Percentiles rank a stretch among this genome's conserved stretches.
Evolutionary conservation across 345 rosid genomes (phyloP).

Genomic region (Camelina laxa): DNA sequence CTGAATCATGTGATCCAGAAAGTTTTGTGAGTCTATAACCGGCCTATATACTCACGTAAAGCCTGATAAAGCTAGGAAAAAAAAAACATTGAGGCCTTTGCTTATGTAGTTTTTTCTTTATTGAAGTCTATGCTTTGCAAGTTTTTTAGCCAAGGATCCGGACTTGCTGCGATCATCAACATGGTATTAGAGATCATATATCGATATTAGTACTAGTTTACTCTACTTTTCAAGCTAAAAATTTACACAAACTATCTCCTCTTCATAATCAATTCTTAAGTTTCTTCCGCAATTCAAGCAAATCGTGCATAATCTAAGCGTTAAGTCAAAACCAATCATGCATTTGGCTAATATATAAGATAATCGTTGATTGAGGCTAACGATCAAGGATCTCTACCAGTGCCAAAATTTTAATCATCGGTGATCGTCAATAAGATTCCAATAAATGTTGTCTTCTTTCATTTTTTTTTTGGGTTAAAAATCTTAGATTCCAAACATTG

Average conservation of each 20-base stretch:
- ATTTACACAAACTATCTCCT: not conserved
- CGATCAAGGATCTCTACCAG: not conserved
- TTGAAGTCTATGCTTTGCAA: too few relatives aligned
- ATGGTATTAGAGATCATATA: not conserved
- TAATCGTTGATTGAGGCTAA: not conserved
- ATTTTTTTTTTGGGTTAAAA: too few relatives aligned
- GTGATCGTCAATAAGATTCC: not conserved
- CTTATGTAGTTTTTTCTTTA: too few relatives aligned
- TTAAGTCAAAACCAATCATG: not conserved
- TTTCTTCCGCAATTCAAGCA: constrained; percentile 6
- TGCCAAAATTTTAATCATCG: not conserved
- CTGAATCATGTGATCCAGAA: not conserved
- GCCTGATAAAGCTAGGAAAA: not conserved
- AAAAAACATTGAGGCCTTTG: not conserved
- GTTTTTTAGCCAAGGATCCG: too few relatives aligned
- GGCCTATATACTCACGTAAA: not conserved
- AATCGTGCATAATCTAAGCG: not conserved
- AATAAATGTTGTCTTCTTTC: too few relatives aligned
- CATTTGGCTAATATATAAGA: not conserved
- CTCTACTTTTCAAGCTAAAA: not conserved
- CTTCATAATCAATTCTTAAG: not conserved
- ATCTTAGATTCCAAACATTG: not conserved
- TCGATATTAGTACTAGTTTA: not conserved
- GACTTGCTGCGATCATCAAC: not conserved
- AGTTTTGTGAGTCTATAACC: not conserved